Base-by-base conservation (phyloP, 73 alveolate genomes). In the Symbiodinium natans region DNA sequence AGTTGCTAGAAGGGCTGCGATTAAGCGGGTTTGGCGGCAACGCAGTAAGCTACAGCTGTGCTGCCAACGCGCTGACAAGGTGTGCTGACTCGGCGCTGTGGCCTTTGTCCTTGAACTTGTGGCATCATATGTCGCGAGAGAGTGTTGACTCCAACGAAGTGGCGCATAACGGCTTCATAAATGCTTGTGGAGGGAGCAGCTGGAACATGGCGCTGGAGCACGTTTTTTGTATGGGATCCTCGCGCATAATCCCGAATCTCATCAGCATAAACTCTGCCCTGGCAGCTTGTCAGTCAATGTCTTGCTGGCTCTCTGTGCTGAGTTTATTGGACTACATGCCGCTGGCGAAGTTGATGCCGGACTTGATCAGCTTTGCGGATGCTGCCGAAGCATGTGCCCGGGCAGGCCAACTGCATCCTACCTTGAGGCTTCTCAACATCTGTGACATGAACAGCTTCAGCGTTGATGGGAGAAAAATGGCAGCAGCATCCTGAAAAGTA, bases 331-430 rank as follows among this genome's bases (percentile, higher is more conserved):
- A 36, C 17, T 1, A 63, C 80, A 63, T 63, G 80, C 80, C 80
- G 36, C 31, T 25, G 80, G 80, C 36, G 29, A 36, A 63, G 80
- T 36, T 63, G 1, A 27, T n/a, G 38, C 80, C 80, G 17, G 80
- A 63, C 80, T 36, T 63, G 80, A 29, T 63, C 38, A 63, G 80
- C 80, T 29, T 23, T 63, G 80, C 36, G 36, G 13, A 63, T 9
- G 80, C 80, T 27, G 80, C 80, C 80, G 80, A 63, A 23, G 40
- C 80, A 63, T 63, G 80, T 63, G 80, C 80, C 11, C 80, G 80
- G 33, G 80, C 80, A n/a, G 80, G 80, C 80, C 80, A 63, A 29
- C 36, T 63, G 38, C 80, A 63, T 23, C 38, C 80, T 29, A 63
- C 80, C 80, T 29, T 63, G 36, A 23, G 33, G 36, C 80, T 63